Base-by-base conservation (phyloP, 2,329 filamentous ascomycete species). In the Teratosphaeria epicoccoides region DNA sequence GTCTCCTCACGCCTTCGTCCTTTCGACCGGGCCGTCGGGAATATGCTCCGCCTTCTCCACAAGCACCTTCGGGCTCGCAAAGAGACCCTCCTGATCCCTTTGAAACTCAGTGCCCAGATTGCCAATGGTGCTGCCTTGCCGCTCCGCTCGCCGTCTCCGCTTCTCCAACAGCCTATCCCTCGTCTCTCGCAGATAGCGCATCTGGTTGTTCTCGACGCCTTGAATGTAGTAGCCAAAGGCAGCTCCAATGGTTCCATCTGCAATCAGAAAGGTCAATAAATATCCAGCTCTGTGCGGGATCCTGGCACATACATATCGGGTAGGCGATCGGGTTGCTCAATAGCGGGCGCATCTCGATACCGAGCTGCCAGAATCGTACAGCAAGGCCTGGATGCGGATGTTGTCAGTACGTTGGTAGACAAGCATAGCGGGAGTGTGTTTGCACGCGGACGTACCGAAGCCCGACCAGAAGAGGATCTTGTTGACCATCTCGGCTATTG, bases 171-270 rank as follows among this genome's bases (percentile, higher is more conserved):
- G 78, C 51, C 77, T 71, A 61, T 86, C 78, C 76, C 89, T 90
- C 67, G 90, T 83, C 67, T 91, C 85, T 59, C 78, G 75, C 54
- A 98, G 75, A 57, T 89, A 79, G 59, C 81, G 80, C 61, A 84
- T 79, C 73, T 97, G 91, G 68, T 83, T 79, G 65, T 87, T 76
- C 71, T 96, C 88, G 52, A 97, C 87, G 57, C 88, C 87, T 75
- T 90, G 84, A 62, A 98, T 76, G 89, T 91, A 98, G 78, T 96
- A 96, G 62, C 93, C 93, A 73, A 97, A 96, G 73, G 85, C 88
- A 62, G 84, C 90, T 63, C 90, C 90, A 57, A 88, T 81, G 61
- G 80, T 80, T 53, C 84, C 90, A 73, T 93, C 33, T 40, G 33
- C 33, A 17, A n/a, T n/a, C n/a, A 14, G 5, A 7, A 40, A 17